A percentile compares a stretch with the other conserved stretches of the same genome.
Evolutionary conservation across 495 filamentous ascomycete genomes (phyloP).

Genomic region (Podospora tetraspora): DNA sequence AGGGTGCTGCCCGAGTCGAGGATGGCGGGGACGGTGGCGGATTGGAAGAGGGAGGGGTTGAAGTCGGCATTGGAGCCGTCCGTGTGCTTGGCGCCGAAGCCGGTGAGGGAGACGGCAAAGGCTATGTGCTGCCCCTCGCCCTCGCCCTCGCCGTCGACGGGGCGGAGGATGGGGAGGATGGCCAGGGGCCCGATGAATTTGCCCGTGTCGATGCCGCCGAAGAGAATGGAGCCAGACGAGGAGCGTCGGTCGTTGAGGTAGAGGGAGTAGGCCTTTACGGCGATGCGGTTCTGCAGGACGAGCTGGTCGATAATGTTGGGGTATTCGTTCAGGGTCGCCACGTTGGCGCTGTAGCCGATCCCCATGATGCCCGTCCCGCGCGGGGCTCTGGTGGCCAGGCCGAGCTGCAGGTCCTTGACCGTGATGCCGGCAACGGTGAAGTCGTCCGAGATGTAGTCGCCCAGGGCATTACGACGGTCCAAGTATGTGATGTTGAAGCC

Average conservation of each 20-base stretch:
- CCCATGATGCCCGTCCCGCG: slow-evolving; percentile 79
- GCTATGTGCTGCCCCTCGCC: slow-evolving; percentile 37
- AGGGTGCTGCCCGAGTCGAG: slow-evolving; percentile 84
- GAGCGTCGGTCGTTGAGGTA: slow-evolving; percentile 64
- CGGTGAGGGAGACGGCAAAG: slow-evolving; percentile 34
- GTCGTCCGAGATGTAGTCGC: slow-evolving; percentile 76
- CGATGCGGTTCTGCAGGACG: slow-evolving; percentile 63
- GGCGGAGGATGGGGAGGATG: slow-evolving; percentile 60
- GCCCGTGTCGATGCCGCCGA: slow-evolving; percentile 81
- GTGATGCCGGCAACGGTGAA: slow-evolving; percentile 61
- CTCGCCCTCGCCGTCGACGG: slow-evolving; percentile 19
- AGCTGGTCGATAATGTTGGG: slow-evolving; percentile 74
- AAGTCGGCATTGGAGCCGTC: slow-evolving; percentile 33
- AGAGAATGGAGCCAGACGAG: slow-evolving; percentile 73
- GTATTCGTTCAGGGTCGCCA: slow-evolving; percentile 61
- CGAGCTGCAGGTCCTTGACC: slow-evolving; percentile 71
- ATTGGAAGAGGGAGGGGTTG: slow-evolving; percentile 35
- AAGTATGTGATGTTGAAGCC: slow-evolving; percentile 79
- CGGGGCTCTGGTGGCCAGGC: slow-evolving; percentile 64
- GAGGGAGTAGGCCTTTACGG: slow-evolving; percentile 78
- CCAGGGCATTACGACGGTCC: slow-evolving; percentile 52
- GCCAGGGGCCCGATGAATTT: slow-evolving; percentile 74
- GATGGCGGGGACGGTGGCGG: slow-evolving; percentile 46
- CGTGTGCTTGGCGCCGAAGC: slow-evolving; percentile 28
- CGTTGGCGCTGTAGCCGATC: slow-evolving; percentile 75